phyloP scores from a whole-genome alignment of 371 early-diverging fungal genomes.

The Circinella minor region DNA sequence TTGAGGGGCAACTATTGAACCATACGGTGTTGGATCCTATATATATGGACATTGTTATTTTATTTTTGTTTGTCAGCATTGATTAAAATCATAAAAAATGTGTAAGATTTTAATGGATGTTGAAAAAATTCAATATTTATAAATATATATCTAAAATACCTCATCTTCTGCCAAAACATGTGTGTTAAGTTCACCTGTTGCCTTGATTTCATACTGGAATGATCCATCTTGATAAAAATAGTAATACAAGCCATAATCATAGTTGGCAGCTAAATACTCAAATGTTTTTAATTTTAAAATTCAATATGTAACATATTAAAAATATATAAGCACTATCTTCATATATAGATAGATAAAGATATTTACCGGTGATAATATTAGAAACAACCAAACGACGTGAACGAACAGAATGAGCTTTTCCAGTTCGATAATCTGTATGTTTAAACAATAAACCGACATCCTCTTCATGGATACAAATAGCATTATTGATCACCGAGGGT shows the following conservation, averaged over 20 bases:
- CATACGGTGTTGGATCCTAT: slow-evolving; percentile 34
- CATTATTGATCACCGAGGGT: slow-evolving; percentile 49
- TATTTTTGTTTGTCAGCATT: too few relatives aligned
- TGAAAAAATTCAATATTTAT: too few relatives aligned
- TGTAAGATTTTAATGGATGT: too few relatives aligned
- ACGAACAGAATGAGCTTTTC: slow-evolving; percentile 44
- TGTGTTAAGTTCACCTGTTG: slow-evolving; percentile 55
- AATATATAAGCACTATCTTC: neutral
- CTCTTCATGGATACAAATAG: slow-evolving; percentile 59
- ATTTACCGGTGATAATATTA: slow-evolving; percentile 52
- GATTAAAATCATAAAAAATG: too few relatives aligned
- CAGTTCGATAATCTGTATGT: slow-evolving; percentile 54
- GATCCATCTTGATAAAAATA: slow-evolving; percentile 60
- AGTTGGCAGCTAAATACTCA: slow-evolving; percentile 44
- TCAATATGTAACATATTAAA: neutral
- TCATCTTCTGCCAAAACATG: slow-evolving; percentile 54
- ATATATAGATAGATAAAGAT: slow-evolving; percentile 1
- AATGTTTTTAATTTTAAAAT: neutral
- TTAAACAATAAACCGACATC: slow-evolving; percentile 53
- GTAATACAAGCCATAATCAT: slow-evolving; percentile 59
- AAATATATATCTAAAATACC: neutral
- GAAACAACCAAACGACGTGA: slow-evolving; percentile 54
- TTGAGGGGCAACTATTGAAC: slow-evolving; percentile 48
- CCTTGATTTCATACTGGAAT: slow-evolving; percentile 58
- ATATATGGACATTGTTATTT: neutral